These are phyloP conservation scores for Wickerhamomyces bovis DNA, from an alignment of 805 yeast species.

Conservation along the genomic window DNA sequence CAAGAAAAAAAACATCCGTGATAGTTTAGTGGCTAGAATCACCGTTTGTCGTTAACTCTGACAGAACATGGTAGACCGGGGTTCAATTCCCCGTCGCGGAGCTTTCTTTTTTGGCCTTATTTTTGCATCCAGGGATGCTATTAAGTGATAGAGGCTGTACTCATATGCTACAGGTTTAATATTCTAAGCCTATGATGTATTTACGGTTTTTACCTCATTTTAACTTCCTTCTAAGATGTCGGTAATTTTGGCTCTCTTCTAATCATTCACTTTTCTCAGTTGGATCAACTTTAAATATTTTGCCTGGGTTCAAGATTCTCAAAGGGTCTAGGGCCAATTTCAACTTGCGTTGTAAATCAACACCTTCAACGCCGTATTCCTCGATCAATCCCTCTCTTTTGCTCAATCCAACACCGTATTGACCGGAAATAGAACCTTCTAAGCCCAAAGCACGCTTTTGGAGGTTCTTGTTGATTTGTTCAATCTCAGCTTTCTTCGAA, in stretches of 20 bases:
- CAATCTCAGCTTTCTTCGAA: slow-evolving; percentile 39
- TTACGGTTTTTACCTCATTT: no score
- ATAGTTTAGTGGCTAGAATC: slow-evolving; percentile 11
- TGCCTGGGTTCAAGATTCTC: slow-evolving; percentile 69
- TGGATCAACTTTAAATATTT: slow-evolving; percentile 61
- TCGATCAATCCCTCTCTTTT: slow-evolving; percentile 50
- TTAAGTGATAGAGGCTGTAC: no score
- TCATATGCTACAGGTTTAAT: no score
- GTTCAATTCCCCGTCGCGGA: slow-evolving; percentile 11
- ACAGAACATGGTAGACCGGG: slow-evolving; percentile 10
- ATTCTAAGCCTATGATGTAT: no score
- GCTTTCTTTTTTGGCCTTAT: not conserved
- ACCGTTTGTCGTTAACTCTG: slow-evolving; percentile 5
- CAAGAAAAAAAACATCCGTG: not conserved
- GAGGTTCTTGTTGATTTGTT: slow-evolving; percentile 47
- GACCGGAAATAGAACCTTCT: slow-evolving; percentile 81
- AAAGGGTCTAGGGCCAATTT: slow-evolving; percentile 68
- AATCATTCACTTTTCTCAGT: slow-evolving; percentile 4
- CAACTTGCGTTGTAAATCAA: slow-evolving; percentile 61
- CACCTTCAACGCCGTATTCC: slow-evolving; percentile 61
- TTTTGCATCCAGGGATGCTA: no score
- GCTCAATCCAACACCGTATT: slow-evolving; percentile 75
- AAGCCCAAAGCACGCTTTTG: slow-evolving; percentile 54
- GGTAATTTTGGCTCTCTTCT: no score
- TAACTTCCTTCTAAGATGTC: no score